Conservation (phyloP, 2,329 filamentous ascomycete genomes). For the Alternaria postmessia region DNA sequence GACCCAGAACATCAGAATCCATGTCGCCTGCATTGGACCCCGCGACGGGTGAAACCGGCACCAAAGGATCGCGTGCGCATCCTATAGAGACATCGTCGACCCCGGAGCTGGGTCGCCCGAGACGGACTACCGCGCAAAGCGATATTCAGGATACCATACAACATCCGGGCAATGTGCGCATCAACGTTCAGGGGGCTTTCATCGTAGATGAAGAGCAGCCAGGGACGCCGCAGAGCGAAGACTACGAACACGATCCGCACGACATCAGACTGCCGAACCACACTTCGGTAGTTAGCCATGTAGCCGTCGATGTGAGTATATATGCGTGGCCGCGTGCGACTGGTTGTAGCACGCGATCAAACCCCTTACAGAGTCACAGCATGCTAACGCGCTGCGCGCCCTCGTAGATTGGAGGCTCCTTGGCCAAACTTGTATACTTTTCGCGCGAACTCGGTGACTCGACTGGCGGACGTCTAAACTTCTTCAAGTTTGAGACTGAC, state of each 20-base stretch:
- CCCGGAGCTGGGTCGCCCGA: constrained; percentile 30
- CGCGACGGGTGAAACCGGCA: constrained; percentile 44
- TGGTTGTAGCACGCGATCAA: constrained; percentile 18
- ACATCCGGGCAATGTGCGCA: constrained; percentile 77
- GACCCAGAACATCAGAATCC: constrained; percentile 38
- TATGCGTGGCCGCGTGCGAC: constrained; percentile 21
- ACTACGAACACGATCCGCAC: constrained; percentile 77
- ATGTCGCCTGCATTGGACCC: constrained; percentile 43
- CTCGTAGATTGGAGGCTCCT: constrained; percentile 85
- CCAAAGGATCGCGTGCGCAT: constrained; percentile 26
- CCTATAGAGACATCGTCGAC: constrained; percentile 26
- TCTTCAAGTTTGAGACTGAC: constrained; percentile 95
- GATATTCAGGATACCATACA: constrained; percentile 63
- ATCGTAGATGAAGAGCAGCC: constrained; percentile 80
- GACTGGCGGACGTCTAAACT: constrained; percentile 89
- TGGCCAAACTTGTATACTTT: constrained; percentile 98
- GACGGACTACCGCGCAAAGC: constrained; percentile 44
- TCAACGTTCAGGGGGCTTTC: constrained; percentile 96
- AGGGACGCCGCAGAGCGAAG: constrained; percentile 59
- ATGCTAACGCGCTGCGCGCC: constrained; percentile 28
- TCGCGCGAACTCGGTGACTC: constrained; percentile 84
- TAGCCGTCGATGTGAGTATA: constrained; percentile 86
- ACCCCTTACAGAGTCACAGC: background rate
- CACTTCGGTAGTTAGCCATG: constrained; percentile 92
- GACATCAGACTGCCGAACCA: constrained; percentile 98